Conservation (phyloP, 169 alveolate species). For the Neospora caninum region DNA sequence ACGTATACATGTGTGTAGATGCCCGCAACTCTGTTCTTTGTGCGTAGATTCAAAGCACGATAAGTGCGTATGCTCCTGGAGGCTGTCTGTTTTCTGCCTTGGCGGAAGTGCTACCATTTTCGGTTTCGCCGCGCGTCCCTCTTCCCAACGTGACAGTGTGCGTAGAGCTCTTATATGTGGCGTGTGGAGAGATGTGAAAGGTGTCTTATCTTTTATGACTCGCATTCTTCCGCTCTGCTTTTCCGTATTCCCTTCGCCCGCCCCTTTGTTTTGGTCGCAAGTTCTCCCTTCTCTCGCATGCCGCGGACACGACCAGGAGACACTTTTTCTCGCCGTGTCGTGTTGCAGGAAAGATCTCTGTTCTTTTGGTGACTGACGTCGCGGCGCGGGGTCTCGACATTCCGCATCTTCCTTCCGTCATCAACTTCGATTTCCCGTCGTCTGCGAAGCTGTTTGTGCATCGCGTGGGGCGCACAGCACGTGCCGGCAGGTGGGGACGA, state of each 20-base stretch:
- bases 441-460: conserved; percentile 95
- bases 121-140: conserved; percentile 25
- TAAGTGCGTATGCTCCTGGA: neutral
- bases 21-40: neutral
- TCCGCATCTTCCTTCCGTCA: conserved; percentile 93
- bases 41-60: neutral
- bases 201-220: too few species aligned
- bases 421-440: conserved; percentile 97
- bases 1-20: neutral
- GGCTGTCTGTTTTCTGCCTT: too few species aligned
- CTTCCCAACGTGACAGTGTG: too few species aligned
- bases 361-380: conserved; percentile 97
- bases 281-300: neutral
- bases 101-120: conserved; percentile 20
- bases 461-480: conserved; percentile 99
- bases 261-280: too few species aligned
- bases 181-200: too few species aligned
- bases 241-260: too few species aligned
- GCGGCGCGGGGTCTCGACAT: conserved; percentile 99
- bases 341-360: conserved; percentile 37
- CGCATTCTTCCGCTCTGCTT: too few species aligned
- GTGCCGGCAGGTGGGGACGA: conserved; percentile 93
- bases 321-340: neutral
- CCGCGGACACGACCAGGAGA: conserved; percentile 66
- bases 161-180: too few species aligned